Evolutionary conservation across 805 yeast species (phyloP).

Genomic region (Ogataea sp.): DNA sequence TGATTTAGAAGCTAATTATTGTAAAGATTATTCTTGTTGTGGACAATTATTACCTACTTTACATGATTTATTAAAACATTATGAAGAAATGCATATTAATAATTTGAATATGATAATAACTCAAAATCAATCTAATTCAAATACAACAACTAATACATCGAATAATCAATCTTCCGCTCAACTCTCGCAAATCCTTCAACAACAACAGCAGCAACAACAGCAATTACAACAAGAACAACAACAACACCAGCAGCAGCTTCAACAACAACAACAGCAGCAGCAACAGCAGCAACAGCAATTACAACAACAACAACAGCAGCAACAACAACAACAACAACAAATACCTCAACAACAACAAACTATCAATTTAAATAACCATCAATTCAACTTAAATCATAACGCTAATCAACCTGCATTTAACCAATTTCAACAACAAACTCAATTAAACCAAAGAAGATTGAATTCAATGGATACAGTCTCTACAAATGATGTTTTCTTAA

Average conservation of each 20-base stretch:
- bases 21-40: slow-evolving; percentile 95
- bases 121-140: slow-evolving; percentile 37
- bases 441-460: slow-evolving; percentile 28
- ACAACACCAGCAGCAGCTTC: neutral
- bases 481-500: slow-evolving; percentile 83
- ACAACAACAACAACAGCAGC: slow-evolving; percentile 1
- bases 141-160: slow-evolving; percentile 38
- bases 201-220: neutral
- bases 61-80: slow-evolving; percentile 89
- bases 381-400: no score
- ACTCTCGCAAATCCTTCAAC: neutral
- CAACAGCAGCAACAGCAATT: neutral
- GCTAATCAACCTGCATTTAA: no score
- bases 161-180: slow-evolving; percentile 29
- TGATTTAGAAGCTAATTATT: slow-evolving; percentile 88
- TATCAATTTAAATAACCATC: no score
- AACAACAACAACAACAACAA: neutral
- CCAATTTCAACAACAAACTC: neutral
- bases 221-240: neutral
- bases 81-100: slow-evolving; percentile 89
- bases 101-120: no score
- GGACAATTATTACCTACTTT: slow-evolving; percentile 87
- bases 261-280: neutral
- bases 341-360: neutral
- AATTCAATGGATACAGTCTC: slow-evolving; percentile 75